These are phyloP conservation scores for Saccharomycopsis oosterbeekiorum DNA, from an alignment of 805 yeast species.

Conservation along the genomic window DNA sequence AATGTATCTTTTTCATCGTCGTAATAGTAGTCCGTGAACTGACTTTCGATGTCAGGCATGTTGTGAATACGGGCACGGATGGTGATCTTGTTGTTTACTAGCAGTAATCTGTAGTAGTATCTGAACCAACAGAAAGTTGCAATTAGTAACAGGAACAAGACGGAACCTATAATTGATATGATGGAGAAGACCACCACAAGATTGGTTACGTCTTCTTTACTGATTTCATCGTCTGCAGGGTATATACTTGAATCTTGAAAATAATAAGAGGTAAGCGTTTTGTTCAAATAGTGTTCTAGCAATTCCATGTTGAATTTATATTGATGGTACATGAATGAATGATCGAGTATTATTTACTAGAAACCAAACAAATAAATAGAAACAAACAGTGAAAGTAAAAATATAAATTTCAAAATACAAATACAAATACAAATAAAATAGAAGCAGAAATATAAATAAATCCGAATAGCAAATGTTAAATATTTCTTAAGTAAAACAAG, in stretches of 20 bases:
- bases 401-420: too few species aligned
- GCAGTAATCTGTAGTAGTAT: neutral
- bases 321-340: too few species aligned
- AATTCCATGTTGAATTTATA: neutral
- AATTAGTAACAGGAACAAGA: neutral
- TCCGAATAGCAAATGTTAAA: too few species aligned
- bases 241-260: neutral
- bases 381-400: too few species aligned
- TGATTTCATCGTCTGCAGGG: neutral
- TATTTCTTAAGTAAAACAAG: neutral
- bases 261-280: neutral
- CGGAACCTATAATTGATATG: neutral
- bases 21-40: neutral
- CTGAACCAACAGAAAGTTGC: slow-evolving; percentile 1
- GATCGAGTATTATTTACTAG: too few species aligned
- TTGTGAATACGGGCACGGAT: slow-evolving; percentile 1
- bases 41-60: neutral
- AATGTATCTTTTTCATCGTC: neutral
- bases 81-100: neutral
- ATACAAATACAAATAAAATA: too few species aligned
- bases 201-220: neutral
- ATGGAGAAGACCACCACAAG: neutral
- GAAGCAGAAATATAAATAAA: too few species aligned
- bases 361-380: too few species aligned
- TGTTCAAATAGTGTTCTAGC: neutral